Percentiles rank a stretch among this genome's conserved stretches.
Conservation (phyloP, 75 land plant species). For the Adiantum capillusveneris region DNA sequence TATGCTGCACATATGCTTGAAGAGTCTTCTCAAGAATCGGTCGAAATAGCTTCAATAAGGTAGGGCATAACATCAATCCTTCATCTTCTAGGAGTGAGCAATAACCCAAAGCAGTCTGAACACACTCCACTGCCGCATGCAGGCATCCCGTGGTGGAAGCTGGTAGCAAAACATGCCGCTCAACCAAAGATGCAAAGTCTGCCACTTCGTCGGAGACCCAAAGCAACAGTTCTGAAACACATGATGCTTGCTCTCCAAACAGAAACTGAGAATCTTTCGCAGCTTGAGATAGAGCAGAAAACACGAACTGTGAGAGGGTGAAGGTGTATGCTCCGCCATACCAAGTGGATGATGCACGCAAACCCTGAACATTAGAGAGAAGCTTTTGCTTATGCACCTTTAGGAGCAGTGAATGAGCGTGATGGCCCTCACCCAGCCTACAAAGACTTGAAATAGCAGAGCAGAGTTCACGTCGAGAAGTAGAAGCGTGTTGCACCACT, state of each 20-base stretch:
- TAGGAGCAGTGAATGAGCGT: constrained; percentile 20
- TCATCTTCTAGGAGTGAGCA: constrained; percentile 22
- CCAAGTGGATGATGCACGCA: constrained; percentile 11
- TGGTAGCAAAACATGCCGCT: constrained; percentile 10
- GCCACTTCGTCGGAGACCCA: constrained; percentile 15
- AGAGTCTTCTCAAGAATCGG: constrained; percentile 19
- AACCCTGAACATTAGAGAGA: constrained; percentile 5
- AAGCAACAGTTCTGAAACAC: constrained; percentile 22
- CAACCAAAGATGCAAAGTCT: constrained; percentile 11
- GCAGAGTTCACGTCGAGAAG: constrained; percentile 14
- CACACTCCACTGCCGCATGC: constrained; percentile 22
- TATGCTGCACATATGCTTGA: constrained; percentile 8
- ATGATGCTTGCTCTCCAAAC: constrained; percentile 9
- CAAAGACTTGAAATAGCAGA: constrained; percentile 13
- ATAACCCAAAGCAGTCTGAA: constrained; percentile 20
- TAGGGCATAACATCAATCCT: constrained; percentile 17
- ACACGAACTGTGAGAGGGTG: constrained; percentile 17
- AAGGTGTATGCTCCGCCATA: constrained; percentile 18
- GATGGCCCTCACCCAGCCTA: constrained; percentile 16
- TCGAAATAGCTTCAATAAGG: constrained; percentile 8
- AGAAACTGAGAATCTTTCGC: constrained; percentile 10
- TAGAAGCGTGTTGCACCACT: constrained; percentile 7
- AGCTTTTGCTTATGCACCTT: constrained; percentile 12
- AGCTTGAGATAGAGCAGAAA: constrained; percentile 21
- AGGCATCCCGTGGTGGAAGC: constrained; percentile 19